Percentiles rank a stretch among this genome's conserved stretches.
phyloP scores from a whole-genome alignment of 345 rosid species.

The Triadica sebifera region DNA sequence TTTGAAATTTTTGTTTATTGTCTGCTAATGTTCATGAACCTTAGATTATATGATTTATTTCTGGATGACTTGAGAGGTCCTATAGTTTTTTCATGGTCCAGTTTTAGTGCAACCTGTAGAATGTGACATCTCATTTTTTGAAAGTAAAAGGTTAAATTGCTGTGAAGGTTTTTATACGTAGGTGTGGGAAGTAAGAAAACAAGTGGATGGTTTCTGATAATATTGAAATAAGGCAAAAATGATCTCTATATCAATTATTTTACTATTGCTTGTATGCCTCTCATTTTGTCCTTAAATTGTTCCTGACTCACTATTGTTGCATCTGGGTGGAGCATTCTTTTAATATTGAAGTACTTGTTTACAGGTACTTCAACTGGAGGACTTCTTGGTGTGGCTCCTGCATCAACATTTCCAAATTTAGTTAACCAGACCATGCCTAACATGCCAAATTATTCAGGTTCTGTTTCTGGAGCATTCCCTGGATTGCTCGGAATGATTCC shows the following conservation, averaged over 20 bases:
- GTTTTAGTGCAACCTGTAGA: not conserved
- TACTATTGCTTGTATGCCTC: not conserved
- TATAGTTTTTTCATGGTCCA: not conserved
- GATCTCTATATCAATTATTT: not conserved
- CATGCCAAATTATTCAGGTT: slow-evolving; percentile 97
- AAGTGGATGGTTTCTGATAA: not conserved
- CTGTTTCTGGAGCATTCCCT: slow-evolving; percentile 93
- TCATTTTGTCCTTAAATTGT: not conserved
- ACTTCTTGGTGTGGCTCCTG: slow-evolving; percentile 68
- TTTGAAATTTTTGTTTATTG: not conserved
- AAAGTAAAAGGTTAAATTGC: not conserved
- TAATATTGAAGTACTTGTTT: slow-evolving; percentile 8
- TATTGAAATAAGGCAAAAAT: not conserved
- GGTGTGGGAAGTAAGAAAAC: not conserved
- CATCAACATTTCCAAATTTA: slow-evolving; percentile 67
- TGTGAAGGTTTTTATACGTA: not conserved
- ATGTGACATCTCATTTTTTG: not conserved
- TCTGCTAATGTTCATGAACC: not conserved
- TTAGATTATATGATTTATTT: not conserved
- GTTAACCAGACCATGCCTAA: slow-evolving; percentile 97
- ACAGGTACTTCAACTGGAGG: slow-evolving; percentile 77
- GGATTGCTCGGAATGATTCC: slow-evolving; percentile 94
- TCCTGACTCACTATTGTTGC: not conserved
- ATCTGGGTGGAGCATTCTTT: not conserved
- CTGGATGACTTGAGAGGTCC: slow-evolving; percentile 2